These are phyloP conservation scores for Trichoderma pleuroti DNA, from an alignment of 2,329 filamentous ascomycete genomes.

Conservation along the genomic window DNA sequence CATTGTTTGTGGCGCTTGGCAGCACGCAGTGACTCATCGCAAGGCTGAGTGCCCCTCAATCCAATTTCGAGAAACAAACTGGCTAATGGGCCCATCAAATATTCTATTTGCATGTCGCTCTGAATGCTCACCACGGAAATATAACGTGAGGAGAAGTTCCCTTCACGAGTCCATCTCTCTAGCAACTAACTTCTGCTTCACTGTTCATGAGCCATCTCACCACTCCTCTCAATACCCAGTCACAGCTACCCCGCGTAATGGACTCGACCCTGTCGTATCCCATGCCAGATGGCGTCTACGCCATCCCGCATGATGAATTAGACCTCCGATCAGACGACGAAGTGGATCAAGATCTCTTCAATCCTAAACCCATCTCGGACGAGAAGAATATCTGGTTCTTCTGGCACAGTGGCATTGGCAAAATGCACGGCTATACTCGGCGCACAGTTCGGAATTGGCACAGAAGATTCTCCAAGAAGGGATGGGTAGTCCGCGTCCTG, in stretches of 20 bases:
- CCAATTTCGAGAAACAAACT: background rate
- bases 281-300: constrained; percentile 2
- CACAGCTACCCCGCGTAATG: background rate
- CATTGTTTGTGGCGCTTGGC: background rate
- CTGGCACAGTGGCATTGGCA: constrained; percentile 50
- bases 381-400: constrained; percentile 58
- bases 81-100: background rate
- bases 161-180: background rate
- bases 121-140: background rate
- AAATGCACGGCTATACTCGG: constrained; percentile 49
- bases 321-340: constrained; percentile 46
- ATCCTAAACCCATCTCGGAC: constrained; percentile 36
- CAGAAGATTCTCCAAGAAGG: constrained; percentile 47
- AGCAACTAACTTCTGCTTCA: background rate
- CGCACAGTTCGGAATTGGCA: constrained; percentile 54
- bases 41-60: background rate
- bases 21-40: background rate
- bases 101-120: background rate
- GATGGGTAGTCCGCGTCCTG: constrained; percentile 53
- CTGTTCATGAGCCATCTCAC: background rate
- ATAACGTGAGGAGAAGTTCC: background rate
- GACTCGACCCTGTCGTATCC: background rate
- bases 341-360: constrained; percentile 41
- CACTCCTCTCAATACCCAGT: background rate
- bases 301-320: constrained; percentile 38